Evolutionary conservation across 1,284 basidiomycete genomes (phyloP).

Genomic region (Boletellus deceptivus): DNA sequence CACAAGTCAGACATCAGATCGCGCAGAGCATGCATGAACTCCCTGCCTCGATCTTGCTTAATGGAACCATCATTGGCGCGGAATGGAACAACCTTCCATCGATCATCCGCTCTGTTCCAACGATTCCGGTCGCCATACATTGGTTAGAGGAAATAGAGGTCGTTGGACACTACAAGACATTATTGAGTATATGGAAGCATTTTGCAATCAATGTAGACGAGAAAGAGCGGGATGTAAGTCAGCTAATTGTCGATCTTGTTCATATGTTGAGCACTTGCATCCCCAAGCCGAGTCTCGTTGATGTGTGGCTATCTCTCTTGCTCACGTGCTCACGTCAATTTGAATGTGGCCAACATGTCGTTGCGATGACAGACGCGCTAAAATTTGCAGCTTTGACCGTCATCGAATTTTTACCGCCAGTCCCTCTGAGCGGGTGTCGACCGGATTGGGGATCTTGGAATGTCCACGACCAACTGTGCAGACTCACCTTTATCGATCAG

Average conservation of each 20-base stretch:
- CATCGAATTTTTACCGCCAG: constrained; percentile 25
- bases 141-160: constrained; percentile 47
- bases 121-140: constrained; percentile 31
- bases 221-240: constrained; percentile 27
- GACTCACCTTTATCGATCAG: constrained; percentile 37
- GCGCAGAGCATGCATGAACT: constrained; percentile 22
- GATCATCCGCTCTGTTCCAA: constrained; percentile 20
- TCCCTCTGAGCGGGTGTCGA: constrained; percentile 1
- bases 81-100: constrained; percentile 22
- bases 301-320: constrained; percentile 53
- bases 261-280: constrained; percentile 5
- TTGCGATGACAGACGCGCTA: constrained; percentile 34
- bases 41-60: constrained; percentile 27
- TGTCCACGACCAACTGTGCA: constrained; percentile 34
- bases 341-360: constrained; percentile 37
- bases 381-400: constrained; percentile 22
- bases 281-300: constrained; percentile 38
- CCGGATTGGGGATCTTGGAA: constrained; percentile 29
- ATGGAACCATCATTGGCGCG: constrained; percentile 28
- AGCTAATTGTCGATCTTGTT: not conserved
- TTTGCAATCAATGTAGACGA: constrained; percentile 20
- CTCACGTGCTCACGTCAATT: constrained; percentile 46
- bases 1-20: constrained; percentile 9
- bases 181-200: constrained; percentile 42
- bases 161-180: constrained; percentile 40